Conservation (phyloP, 768 basidiomycete genomes). For the Boletus rubescentipes region DNA sequence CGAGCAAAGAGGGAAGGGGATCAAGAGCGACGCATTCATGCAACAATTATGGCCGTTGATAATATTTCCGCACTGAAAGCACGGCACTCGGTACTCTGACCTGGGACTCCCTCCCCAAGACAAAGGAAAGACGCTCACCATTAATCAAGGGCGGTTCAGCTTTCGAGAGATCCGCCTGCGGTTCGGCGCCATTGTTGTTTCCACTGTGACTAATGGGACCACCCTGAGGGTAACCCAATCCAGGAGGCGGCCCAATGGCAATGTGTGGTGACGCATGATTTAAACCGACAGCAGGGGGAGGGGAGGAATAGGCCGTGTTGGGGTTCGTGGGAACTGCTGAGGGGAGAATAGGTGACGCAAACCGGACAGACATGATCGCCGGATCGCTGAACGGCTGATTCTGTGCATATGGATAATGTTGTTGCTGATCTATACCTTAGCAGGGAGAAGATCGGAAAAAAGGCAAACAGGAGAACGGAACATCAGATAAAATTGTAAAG, state of each 20-base stretch:
- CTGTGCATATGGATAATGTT: slow-evolving; percentile 34
- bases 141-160: slow-evolving; percentile 31
- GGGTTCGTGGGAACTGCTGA: slow-evolving; percentile 8
- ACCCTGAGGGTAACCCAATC: slow-evolving; percentile 48
- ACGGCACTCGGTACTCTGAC: slow-evolving; percentile 86
- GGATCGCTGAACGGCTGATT: slow-evolving; percentile 65
- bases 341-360: slow-evolving; percentile 44
- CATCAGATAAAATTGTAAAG: slow-evolving; percentile 24
- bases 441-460: slow-evolving; percentile 12
- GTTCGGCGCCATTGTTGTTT: slow-evolving; percentile 17
- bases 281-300: slow-evolving; percentile 13
- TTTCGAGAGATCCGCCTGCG: slow-evolving; percentile 29
- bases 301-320: slow-evolving; percentile 10
- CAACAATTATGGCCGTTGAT: slow-evolving; percentile 62
- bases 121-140: slow-evolving; percentile 66
- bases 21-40: slow-evolving; percentile 34
- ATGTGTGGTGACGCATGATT: slow-evolving; percentile 21
- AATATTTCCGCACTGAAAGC: slow-evolving; percentile 87
- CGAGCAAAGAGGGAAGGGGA: slow-evolving; percentile 21
- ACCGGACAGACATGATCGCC: slow-evolving; percentile 76
- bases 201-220: slow-evolving; percentile 24
- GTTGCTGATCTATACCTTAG: slow-evolving; percentile 37
- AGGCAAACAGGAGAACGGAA: slow-evolving; percentile 6
- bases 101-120: slow-evolving; percentile 74
- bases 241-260: slow-evolving; percentile 65